Percentiles rank a stretch among this genome's conserved stretches.
These are phyloP conservation scores for Calonectria fujianensis DNA, from an alignment of 2,329 filamentous ascomycete species.

Conservation along the genomic window DNA sequence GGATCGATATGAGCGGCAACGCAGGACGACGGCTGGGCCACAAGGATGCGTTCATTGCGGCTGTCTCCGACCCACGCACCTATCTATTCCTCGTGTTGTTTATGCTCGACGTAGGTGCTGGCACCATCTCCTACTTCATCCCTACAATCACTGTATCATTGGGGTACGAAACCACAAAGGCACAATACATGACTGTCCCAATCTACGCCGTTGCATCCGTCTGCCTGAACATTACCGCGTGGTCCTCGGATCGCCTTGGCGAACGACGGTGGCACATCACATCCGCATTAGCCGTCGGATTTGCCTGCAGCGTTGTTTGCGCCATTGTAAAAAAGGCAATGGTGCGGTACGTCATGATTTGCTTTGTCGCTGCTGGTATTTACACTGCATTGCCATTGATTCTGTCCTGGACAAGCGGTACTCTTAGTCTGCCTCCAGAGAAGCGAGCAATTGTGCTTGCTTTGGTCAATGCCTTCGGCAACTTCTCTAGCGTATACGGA, in stretches of 20 bases:
- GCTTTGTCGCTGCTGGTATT: conserved; percentile 31
- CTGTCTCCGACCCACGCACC: conserved; percentile 52
- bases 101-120: conserved; percentile 68
- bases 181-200: conserved; percentile 49
- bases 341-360: conserved; percentile 45
- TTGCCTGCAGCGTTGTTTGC: conserved; percentile 32
- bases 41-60: conserved; percentile 39
- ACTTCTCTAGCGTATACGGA: conserved; percentile 39
- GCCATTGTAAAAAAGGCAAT: conserved; percentile 4
- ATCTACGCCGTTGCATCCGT: conserved; percentile 29
- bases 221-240: conserved; percentile 23
- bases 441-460: conserved; percentile 39
- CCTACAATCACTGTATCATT: conserved; percentile 70
- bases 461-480: conserved; percentile 37
- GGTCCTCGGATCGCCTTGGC: conserved; percentile 38
- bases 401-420: conserved; percentile 41
- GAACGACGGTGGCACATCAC: conserved; percentile 37
- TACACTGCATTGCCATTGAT: conserved; percentile 38
- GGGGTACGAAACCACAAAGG: conserved; percentile 65
- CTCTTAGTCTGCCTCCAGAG: conserved; percentile 13
- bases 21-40: conserved; percentile 21
- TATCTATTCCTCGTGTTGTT: conserved; percentile 70
- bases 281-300: conserved; percentile 6
- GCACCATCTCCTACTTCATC: conserved; percentile 72
- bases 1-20: background rate